Conservation (phyloP, 2,329 filamentous ascomycete species). For the Exserohilum turcica region DNA sequence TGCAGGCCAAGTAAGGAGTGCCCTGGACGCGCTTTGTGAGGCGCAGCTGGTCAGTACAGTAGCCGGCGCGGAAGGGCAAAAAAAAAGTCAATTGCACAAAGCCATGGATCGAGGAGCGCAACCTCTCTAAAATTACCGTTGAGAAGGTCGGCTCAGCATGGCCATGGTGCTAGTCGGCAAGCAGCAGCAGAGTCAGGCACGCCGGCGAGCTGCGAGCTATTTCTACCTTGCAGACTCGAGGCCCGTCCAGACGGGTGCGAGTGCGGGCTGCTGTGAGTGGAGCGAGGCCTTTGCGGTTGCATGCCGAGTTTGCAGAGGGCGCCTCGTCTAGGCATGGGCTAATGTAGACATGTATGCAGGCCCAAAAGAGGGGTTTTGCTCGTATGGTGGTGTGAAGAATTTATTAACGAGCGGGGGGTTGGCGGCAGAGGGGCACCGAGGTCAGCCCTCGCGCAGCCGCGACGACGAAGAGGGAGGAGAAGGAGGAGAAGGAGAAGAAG, state of each 20-base stretch:
- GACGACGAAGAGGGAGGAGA: no score
- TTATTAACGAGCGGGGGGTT: slow-evolving; percentile 9
- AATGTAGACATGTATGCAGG: slow-evolving; percentile 34
- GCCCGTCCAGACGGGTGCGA: slow-evolving; percentile 21
- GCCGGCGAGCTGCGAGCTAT: slow-evolving; percentile 8
- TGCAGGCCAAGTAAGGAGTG: not conserved
- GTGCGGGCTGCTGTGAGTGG: slow-evolving; percentile 19
- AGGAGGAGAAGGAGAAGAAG: no score
- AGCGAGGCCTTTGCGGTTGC: not conserved
- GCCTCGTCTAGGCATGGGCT: slow-evolving; percentile 25
- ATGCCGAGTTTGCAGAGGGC: slow-evolving; percentile 19
- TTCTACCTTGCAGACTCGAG: slow-evolving; percentile 7
- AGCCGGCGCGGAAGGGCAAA: not conserved
- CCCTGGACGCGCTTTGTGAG: not conserved
- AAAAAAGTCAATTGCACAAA: not conserved
- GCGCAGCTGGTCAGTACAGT: not conserved
- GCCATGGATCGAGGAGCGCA: not conserved
- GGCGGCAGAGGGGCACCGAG: not conserved
- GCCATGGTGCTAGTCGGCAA: not conserved
- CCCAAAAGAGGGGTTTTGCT: slow-evolving; percentile 25
- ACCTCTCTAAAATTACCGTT: not conserved
- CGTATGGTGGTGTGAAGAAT: slow-evolving; percentile 9
- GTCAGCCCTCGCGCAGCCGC: no score
- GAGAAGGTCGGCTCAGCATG: not conserved
- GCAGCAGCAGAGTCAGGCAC: not conserved